These are phyloP conservation scores for Blastocystis sp. DNA, from an alignment of 352 stramenopile species.

Conservation along the genomic window DNA sequence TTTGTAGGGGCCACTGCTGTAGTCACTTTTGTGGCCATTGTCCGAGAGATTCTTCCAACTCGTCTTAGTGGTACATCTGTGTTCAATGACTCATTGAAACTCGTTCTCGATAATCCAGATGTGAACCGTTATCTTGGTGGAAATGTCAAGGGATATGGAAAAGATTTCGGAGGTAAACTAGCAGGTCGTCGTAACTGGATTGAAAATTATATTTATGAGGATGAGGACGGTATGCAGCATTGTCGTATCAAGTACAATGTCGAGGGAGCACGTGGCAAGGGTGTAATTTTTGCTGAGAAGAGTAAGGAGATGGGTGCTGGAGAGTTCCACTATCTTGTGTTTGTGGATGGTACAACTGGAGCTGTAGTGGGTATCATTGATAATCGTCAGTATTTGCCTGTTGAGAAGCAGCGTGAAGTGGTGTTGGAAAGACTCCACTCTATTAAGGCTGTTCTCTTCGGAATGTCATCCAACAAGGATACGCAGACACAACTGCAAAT, in stretches of 20 bases:
- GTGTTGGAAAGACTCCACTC: slow-evolving; percentile 64
- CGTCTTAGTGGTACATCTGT: slow-evolving; percentile 68
- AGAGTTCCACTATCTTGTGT: slow-evolving; percentile 71
- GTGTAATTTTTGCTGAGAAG: slow-evolving; percentile 69
- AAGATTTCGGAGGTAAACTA: slow-evolving; percentile 64
- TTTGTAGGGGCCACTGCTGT: slow-evolving; percentile 63
- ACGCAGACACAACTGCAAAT: slow-evolving; percentile 68
- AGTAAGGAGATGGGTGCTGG: slow-evolving; percentile 69
- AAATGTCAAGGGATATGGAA: slow-evolving; percentile 70
- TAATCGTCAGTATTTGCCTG: slow-evolving; percentile 69
- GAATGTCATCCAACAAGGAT: slow-evolving; percentile 52
- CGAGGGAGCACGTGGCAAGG: slow-evolving; percentile 69
- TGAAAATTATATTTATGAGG: slow-evolving; percentile 69
- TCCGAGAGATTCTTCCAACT: slow-evolving; percentile 68
- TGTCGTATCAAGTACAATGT: slow-evolving; percentile 71
- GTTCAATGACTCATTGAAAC: slow-evolving; percentile 68
- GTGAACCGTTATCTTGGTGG: slow-evolving; percentile 68
- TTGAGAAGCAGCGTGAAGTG: slow-evolving; percentile 69
- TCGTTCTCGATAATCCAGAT: slow-evolving; percentile 67
- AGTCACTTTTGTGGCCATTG: slow-evolving; percentile 68
- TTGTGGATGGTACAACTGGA: slow-evolving; percentile 63
- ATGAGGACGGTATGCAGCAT: slow-evolving; percentile 70
- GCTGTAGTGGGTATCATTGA: slow-evolving; percentile 70
- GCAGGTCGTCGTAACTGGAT: slow-evolving; percentile 70
- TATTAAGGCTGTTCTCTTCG: slow-evolving; percentile 67